Base-by-base conservation (phyloP, 1,284 basidiomycete genomes). In the Fereydounia khargensis region DNA sequence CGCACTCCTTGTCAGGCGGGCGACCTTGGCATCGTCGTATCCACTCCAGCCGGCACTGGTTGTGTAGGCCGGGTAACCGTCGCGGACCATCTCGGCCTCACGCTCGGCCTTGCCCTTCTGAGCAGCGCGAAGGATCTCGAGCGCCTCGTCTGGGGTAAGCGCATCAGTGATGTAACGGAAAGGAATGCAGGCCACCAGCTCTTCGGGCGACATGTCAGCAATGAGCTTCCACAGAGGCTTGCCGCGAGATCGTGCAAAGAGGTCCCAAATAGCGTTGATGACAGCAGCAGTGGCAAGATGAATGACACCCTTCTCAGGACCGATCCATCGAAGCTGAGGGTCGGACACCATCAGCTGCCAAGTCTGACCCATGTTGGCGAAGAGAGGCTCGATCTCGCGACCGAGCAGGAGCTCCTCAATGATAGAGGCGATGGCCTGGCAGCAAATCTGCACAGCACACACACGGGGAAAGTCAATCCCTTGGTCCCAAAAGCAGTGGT, bases 51-150 rank as follows among this genome's bases (percentile, higher is more conserved):
- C 91, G 20, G 88, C 91, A 11, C 87, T 89, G 10, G 91, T 96
- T 23, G 95, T 89, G 77, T 96, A 96, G 21, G 91, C 89, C 17
- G 91, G 91, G 78, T 95, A 95, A 21, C 89, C 89, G 45, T 59
- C 53, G 36, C 38, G 38, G 3, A 55, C 25, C 59, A 66, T 57
- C 43, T 66, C 51, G 6, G 50, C 52, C 23, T 53, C 47, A 18
- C 60, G 43, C 55, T 85, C 85, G 33, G 82, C 81, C 79, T 94
- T 95, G 18, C 83, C 83, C 0, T 83, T 80, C 70, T 85, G 86
- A 59, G 85, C 87, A 41, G 81, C 82, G 76, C 85, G 87, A 56
- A 96, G 82, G 79, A 95, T 83, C 22, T 81, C 82, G 31, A 95
- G 79, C 1, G 92, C 91, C 75, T 96, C 91, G 41, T 89, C 89